A percentile compares a stretch with the other conserved stretches of the same genome.
These are phyloP conservation scores for Rhododendron kiyosumense DNA, from an alignment of 148 eudicot species.

Conservation along the genomic window DNA sequence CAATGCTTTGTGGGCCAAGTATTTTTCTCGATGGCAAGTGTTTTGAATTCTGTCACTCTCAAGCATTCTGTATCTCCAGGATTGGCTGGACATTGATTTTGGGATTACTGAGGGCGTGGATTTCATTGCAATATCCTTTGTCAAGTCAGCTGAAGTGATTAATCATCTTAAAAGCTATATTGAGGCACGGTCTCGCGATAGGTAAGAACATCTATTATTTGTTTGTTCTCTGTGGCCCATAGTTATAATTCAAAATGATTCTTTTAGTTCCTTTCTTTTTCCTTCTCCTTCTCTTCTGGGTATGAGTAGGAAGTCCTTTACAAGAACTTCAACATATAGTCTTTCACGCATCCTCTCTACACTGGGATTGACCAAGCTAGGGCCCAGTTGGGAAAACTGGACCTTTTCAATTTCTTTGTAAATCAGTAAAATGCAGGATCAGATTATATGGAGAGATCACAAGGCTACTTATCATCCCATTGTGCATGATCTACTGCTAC, in stretches of 20 bases:
- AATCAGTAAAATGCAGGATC: background rate
- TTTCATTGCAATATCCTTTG: slow-evolving; percentile 91
- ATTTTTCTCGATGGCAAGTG: background rate
- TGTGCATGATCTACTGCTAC: background rate
- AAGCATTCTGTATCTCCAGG: slow-evolving; percentile 45
- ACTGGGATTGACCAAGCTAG: background rate
- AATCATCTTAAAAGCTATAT: slow-evolving; percentile 91
- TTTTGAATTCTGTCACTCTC: slow-evolving; percentile 9
- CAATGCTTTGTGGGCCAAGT: background rate
- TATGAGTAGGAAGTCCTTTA: background rate
- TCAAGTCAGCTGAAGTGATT: slow-evolving; percentile 94
- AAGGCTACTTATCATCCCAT: background rate
- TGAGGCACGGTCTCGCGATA: slow-evolving; percentile 68
- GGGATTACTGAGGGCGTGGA: slow-evolving; percentile 96
- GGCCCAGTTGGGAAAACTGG: slow-evolving; percentile 1
- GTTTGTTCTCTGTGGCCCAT: background rate
- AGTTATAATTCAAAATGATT: background rate
- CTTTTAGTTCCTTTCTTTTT: background rate
- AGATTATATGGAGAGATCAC: background rate
- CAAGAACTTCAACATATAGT: background rate
- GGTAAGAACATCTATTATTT: slow-evolving; percentile 28
- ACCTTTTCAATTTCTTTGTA: background rate
- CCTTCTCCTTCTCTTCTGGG: background rate
- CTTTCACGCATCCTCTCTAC: slow-evolving; percentile 1
- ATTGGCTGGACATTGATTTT: slow-evolving; percentile 97